Conservation (phyloP, 139 green algal species). For the Tetraselmis striata region DNA sequence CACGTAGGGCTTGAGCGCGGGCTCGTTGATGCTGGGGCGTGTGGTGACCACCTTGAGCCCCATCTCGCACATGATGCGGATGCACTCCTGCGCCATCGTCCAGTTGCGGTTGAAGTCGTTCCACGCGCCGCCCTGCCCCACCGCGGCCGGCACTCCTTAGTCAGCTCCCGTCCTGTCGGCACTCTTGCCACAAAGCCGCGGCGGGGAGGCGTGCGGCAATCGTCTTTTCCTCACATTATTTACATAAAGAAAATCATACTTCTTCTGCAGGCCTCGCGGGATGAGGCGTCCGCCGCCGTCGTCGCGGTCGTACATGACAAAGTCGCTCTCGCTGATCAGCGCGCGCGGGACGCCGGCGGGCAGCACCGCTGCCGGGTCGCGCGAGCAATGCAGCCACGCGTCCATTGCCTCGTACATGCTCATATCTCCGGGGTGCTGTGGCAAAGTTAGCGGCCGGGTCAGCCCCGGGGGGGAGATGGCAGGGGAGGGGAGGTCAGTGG, state of each 20-base stretch:
- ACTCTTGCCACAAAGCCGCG: too few relatives aligned
- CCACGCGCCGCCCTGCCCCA: conserved; percentile 27
- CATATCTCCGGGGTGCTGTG: background rate
- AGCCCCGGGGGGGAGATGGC: background rate
- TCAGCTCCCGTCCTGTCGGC: too few relatives aligned
- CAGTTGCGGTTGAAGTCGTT: conserved; percentile 33
- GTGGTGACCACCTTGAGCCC: conserved; percentile 13
- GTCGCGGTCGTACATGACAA: conserved; percentile 15
- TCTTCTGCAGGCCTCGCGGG: conserved; percentile 13
- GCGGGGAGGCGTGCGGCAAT: too few relatives aligned
- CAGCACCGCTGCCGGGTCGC: conserved; percentile 5
- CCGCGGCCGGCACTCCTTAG: too few relatives aligned
- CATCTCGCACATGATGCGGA: conserved; percentile 8
- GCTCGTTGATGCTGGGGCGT: background rate
- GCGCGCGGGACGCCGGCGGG: conserved; percentile 17
- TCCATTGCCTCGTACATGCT: conserved; percentile 16
- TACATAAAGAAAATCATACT: conserved; percentile 24
- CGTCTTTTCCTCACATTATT: conserved; percentile 5
- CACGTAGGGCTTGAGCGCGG: conserved; percentile 9
- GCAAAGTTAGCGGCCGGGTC: background rate
- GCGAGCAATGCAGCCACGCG: conserved; percentile 26
- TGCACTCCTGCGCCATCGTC: conserved; percentile 23
- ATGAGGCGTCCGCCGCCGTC: conserved; percentile 15
- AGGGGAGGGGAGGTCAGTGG: too few relatives aligned
- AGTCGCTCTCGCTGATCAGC: conserved; percentile 25